Evolutionary conservation across 441 rosid species (phyloP).

Genomic region (Hura crepitans): DNA sequence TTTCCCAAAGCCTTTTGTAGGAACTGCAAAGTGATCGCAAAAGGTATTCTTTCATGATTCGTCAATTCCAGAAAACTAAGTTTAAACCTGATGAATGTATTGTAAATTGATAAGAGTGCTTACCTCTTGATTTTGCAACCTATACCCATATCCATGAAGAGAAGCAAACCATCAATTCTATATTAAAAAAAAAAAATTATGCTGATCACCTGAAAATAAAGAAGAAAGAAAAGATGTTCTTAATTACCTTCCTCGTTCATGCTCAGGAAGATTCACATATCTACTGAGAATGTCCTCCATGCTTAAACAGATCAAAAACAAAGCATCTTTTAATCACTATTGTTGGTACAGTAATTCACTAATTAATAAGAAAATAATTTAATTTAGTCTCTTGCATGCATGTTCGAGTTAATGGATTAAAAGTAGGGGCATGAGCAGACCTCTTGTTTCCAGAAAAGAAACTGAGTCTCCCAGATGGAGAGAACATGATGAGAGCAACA

Average conservation of each 20-base stretch:
- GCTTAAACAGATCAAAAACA: conserved; percentile 26
- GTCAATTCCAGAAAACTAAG: not conserved
- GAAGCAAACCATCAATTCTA: not conserved
- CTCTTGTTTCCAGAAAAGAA: conserved; percentile 46
- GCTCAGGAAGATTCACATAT: conserved; percentile 41
- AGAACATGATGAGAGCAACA: conserved; percentile 50
- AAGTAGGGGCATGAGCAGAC: conserved; percentile 20
- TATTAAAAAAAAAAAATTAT: not conserved
- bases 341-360: too few relatives aligned
- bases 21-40: conserved; percentile 29
- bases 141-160: conserved; percentile 7
- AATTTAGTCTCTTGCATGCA: too few relatives aligned
- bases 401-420: too few relatives aligned
- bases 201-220: not conserved
- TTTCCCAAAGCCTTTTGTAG: conserved; percentile 33
- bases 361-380: too few relatives aligned
- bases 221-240: not conserved
- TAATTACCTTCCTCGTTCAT: conserved; percentile 50
- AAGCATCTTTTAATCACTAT: not conserved
- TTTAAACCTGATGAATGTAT: not conserved
- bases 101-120: not conserved
- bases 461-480: conserved; percentile 48
- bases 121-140: conserved; percentile 41
- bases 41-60: too few relatives aligned
- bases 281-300: conserved; percentile 42